These are phyloP conservation scores for Suhomyces sp. DNA, from an alignment of 805 yeast species.

Conservation along the genomic window DNA sequence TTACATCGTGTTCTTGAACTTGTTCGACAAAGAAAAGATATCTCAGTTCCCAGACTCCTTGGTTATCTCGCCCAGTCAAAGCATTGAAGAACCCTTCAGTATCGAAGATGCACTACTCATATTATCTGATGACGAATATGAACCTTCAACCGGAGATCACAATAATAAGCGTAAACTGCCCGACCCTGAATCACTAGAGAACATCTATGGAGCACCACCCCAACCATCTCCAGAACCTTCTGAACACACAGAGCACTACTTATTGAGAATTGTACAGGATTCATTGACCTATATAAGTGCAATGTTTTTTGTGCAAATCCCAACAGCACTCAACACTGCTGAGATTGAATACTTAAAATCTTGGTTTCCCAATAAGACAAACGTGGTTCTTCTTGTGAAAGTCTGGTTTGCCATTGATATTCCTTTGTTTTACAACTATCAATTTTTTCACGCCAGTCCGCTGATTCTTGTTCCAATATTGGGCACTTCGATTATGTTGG, in stretches of 20 bases:
- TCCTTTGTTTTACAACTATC: conserved; percentile 16
- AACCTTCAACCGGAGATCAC: background rate
- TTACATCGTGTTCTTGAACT: conserved; percentile 23
- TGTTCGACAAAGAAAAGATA: conserved; percentile 7
- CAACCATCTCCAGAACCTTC: background rate
- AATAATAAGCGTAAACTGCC: background rate
- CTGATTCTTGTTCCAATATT: conserved; percentile 7
- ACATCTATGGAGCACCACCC: background rate
- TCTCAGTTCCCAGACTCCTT: background rate
- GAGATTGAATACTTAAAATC: background rate
- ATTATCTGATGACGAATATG: conserved; percentile 15
- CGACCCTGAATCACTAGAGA: background rate
- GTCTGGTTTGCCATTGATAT: conserved; percentile 19
- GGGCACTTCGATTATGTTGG: conserved; percentile 1
- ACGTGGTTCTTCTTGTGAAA: background rate
- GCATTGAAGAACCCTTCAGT: conserved; percentile 13
- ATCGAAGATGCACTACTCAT: conserved; percentile 23
- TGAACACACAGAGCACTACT: background rate
- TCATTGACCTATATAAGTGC: conserved; percentile 3
- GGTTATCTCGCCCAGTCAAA: background rate
- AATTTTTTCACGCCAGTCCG: conserved; percentile 13
- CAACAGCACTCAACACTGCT: conserved; percentile 7
- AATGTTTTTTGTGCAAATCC: conserved; percentile 13
- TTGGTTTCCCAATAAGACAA: background rate
- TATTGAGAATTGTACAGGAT: background rate